Base-by-base conservation (phyloP, 306 rosid genomes). In the Sindora glabra region DNA sequence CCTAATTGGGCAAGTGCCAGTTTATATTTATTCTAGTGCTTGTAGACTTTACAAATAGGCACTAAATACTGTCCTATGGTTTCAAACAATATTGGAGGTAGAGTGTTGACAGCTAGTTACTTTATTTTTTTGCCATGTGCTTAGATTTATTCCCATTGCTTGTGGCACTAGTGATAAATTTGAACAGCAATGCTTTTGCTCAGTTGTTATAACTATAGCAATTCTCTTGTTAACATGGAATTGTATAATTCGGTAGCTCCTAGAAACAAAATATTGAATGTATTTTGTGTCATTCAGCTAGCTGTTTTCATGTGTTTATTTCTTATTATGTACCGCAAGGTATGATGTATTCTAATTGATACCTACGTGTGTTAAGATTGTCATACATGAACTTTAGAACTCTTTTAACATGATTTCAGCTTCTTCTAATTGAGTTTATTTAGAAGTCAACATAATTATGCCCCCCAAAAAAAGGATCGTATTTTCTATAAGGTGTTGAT, bases 11-110 rank as follows among this genome's bases (percentile, higher is more conserved):
- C n/a, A n/a, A n/a, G n/a, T n/a, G n/a, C n/a, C n/a, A n/a, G n/a
- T 61, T 25, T 30, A 6, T 11, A 6, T 22, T 50, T 62, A n/a
- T 56, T 27, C 52, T 8, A 44, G 33, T 64, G 52, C 38, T 22
- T 72, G 53, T 79, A 92, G 99, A 68, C 84, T 83, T 80, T 92
- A 92, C 83, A 89, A 78, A 77, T 90, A 78, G 46, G 79, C 82
- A 16, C 83, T 17, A 52, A 92, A 71, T 71, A 82, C 90, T 17
- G 68, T 85, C 55, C 69, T 86, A 62, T 92, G 99, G 99, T 89
- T 92, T 84, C 83, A 26, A 68, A 71, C 53, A 72, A 74, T 16
- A 52, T 59, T 40, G 94, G 78, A 71, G 98, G 96, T 86, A 88
- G 59, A 65, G 21, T 39, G 39, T 34, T 34, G 12, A 0, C 3